A percentile compares a stretch with the other conserved stretches of the same genome.
phyloP scores from a whole-genome alignment of 371 early-diverging fungal species.

The Mortierella sp. region DNA sequence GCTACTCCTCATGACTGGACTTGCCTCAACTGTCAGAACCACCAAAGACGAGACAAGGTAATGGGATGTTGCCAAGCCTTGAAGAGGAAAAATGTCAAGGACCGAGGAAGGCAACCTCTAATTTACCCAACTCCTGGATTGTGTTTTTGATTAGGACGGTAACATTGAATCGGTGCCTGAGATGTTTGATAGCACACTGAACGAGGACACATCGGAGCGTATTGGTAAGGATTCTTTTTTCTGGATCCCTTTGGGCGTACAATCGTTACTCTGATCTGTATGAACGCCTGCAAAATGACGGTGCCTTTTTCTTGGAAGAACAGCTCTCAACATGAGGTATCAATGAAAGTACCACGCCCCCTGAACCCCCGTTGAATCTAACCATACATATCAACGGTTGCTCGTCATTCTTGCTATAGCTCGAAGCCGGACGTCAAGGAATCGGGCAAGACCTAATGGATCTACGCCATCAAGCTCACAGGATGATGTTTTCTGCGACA shows the following conservation, averaged over 20 bases:
- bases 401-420: background rate
- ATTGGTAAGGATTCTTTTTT: constrained; percentile 21
- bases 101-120: background rate
- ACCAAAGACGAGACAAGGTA: constrained; percentile 45
- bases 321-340: no score
- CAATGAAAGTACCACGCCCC: no score
- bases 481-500: constrained; percentile 47
- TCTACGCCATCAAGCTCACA: background rate
- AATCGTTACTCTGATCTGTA: background rate
- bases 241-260: background rate
- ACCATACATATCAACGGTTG: background rate
- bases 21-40: constrained; percentile 45
- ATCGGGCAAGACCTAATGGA: background rate
- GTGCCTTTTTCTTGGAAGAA: background rate
- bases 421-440: constrained; percentile 13
- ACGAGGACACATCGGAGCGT: constrained; percentile 29
- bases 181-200: constrained; percentile 50
- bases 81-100: background rate
- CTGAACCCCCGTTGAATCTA: background rate
- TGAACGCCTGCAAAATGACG: background rate
- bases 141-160: constrained; percentile 29
- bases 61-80: background rate
- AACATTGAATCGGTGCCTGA: constrained; percentile 50
- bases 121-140: background rate
- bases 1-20: constrained; percentile 52